Percentiles rank a stretch among this genome's conserved stretches.
Conservation (phyloP, 805 yeast genomes). For the Debaryomyces castellii region DNA sequence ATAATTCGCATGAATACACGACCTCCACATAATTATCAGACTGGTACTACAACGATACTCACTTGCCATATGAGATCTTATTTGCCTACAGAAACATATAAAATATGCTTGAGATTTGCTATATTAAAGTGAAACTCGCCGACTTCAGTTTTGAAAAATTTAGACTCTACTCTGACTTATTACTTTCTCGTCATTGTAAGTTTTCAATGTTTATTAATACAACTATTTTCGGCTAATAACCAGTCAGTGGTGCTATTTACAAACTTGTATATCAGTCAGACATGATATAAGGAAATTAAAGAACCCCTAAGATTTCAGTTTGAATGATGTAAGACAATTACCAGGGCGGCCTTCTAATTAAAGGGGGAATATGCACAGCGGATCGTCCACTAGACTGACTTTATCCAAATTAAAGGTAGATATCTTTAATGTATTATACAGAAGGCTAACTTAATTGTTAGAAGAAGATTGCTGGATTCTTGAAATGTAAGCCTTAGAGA, state of each 20-base stretch:
- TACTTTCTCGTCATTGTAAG: not conserved
- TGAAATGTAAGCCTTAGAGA: constrained; percentile 72
- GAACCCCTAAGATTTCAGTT: not conserved
- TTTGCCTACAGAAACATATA: not conserved
- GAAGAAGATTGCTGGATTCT: constrained; percentile 55
- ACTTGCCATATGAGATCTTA: not conserved
- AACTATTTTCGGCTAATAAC: not conserved
- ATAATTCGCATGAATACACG: not conserved
- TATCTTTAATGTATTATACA: no score
- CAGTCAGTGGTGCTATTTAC: not conserved
- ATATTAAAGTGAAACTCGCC: no score
- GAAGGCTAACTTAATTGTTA: not conserved
- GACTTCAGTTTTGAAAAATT: no score
- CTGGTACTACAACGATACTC: no score
- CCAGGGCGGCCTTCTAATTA: not conserved
- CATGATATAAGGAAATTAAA: not conserved
- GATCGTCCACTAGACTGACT: not conserved
- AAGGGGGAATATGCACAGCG: not conserved
- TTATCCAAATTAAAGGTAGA: not conserved
- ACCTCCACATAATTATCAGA: not conserved
- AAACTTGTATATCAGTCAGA: not conserved
- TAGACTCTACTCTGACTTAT: no score
- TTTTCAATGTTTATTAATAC: not conserved
- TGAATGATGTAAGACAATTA: not conserved
- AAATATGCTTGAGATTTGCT: no score